Percentiles rank a stretch among this genome's conserved stretches.
Conservation (phyloP, 768 basidiomycete genomes). For the Boletus eberwhitei region DNA sequence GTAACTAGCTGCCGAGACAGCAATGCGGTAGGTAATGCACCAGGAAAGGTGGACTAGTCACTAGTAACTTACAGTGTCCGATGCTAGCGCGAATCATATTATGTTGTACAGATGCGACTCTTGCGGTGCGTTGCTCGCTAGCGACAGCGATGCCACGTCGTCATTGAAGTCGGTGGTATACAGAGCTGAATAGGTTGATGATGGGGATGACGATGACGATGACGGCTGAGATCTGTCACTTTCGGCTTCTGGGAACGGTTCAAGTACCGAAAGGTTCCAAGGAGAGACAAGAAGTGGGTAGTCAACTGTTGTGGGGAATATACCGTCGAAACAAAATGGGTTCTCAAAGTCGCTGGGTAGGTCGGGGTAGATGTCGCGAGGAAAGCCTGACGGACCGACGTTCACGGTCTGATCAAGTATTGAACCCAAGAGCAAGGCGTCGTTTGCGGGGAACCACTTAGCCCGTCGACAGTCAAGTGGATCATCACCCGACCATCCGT, state of each 20-base stretch:
- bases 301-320: slow-evolving; percentile 3
- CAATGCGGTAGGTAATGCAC: background rate
- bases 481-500: slow-evolving; percentile 3
- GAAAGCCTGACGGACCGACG: background rate
- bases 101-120: slow-evolving; percentile 12
- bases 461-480: slow-evolving; percentile 4
- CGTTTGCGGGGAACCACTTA: background rate
- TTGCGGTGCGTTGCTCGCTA: slow-evolving; percentile 7
- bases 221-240: slow-evolving; percentile 17
- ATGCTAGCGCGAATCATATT: slow-evolving; percentile 14
- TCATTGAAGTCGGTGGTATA: slow-evolving; percentile 8
- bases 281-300: slow-evolving; percentile 9
- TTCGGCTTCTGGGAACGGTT: slow-evolving; percentile 15
- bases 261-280: slow-evolving; percentile 7
- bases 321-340: slow-evolving; percentile 2
- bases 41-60: slow-evolving; percentile 5
- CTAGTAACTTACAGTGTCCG: background rate
- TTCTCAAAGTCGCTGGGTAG: background rate
- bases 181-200: slow-evolving; percentile 22
- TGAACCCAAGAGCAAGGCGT: background rate
- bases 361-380: slow-evolving; percentile 2
- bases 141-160: slow-evolving; percentile 6
- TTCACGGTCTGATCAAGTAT: slow-evolving; percentile 2
- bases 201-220: slow-evolving; percentile 25
- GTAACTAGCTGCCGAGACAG: background rate